Base-by-base conservation (phyloP, 352 stramenopile species). In the Globisporangium apiculatum region DNA sequence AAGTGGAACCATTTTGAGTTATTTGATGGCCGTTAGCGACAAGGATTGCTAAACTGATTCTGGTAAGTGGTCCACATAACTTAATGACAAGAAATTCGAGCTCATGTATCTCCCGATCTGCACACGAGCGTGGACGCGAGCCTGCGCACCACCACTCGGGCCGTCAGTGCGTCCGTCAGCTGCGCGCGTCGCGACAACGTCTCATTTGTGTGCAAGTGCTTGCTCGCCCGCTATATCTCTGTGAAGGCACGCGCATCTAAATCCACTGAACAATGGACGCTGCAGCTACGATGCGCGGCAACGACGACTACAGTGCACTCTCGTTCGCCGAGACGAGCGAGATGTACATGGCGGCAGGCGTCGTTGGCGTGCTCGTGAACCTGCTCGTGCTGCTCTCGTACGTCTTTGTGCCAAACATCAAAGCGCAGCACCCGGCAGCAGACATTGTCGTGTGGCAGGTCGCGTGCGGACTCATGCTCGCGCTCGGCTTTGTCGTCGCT, bases 381-480 rank as follows among this genome's bases (percentile, higher is more conserved):
- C 63, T 89, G 49, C 58, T 89, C 46, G 62, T 91, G 10, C 60
- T 94, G 42, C 62, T 79, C 17, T 91, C 84, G 9, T 94, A 83
- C 54, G 69, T 89, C 40, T 63, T 86, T 35, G 68, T 91, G 47
- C 80, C 84, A 12, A 87, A 75, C 57, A 83, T 94, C 67, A 83
- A 84, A 48, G 76, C 77, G 57, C 84, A 94, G 52, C 84, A 94
- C 58, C 84, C 84, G 31, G 81, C 79, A 10, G 84, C 80, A 2
- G 59, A 82, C 42, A 69, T 94, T 58, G 76, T 94, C n/a, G 64
- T 87, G 58, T 94, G 82, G 82, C 84, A 94, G 43, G 81, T 82
- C 31, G 62, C 72, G 46, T 89, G 78, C 49, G 78, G 75, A 0
- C 65, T 90, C 52, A 75, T 94, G 65, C 64, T 69, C 47, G 78